phyloP scores from a whole-genome alignment of 2,329 filamentous ascomycete genomes.

The Ascosphaera apis region DNA sequence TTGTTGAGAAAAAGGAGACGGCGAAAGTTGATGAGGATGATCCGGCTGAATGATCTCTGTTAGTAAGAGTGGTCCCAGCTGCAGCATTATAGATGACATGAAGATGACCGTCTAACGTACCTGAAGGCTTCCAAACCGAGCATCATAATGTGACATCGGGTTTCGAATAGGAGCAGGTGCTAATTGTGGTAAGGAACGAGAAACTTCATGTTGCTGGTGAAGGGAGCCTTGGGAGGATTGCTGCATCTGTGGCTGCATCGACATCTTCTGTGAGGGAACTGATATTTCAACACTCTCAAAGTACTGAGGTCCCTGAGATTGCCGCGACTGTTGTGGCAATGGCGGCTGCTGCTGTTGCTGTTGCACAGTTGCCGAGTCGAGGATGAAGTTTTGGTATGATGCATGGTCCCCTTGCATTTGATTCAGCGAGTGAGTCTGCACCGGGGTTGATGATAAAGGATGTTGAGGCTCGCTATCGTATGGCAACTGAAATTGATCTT shows the following conservation, averaged over 20 bases:
- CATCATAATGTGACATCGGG: neutral
- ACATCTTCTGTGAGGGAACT: neutral
- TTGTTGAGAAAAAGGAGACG: constrained; percentile 9
- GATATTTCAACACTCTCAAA: neutral
- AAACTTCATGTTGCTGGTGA: neutral
- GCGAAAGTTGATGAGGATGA: constrained; percentile 13
- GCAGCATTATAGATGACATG: neutral
- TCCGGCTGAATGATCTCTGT: constrained; percentile 4
- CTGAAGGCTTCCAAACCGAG: neutral
- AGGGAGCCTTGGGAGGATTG: neutral
- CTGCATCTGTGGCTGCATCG: neutral
- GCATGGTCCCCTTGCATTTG: neutral
- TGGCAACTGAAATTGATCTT: constrained; percentile 1
- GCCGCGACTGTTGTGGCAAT: neutral
- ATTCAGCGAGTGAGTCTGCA: neutral
- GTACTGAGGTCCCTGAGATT: neutral
- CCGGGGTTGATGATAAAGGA: neutral
- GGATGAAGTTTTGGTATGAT: neutral
- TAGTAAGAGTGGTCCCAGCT: neutral
- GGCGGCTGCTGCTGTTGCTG: neutral
- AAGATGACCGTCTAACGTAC: neutral
- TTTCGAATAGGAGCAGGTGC: neutral
- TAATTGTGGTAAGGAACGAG: neutral
- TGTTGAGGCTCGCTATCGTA: constrained; percentile 3
- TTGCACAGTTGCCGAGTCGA: neutral